Evolutionary conservation across 2,329 filamentous ascomycete species (phyloP).

Genomic region (Lizonia empirigonia): DNA sequence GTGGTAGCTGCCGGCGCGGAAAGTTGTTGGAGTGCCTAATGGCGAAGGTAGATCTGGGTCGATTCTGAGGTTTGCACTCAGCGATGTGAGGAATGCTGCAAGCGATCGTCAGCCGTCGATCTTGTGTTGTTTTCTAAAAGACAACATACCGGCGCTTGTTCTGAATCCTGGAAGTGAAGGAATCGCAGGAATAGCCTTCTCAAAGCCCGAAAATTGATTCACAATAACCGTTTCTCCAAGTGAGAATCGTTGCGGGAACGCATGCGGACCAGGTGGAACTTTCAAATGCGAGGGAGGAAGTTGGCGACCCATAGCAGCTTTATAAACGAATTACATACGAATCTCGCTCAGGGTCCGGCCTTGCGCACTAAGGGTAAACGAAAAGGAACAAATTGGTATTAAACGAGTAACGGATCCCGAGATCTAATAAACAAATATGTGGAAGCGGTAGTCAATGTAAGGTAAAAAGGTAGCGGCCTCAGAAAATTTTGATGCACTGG

Average conservation of each 20-base stretch:
- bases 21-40: constrained; percentile 67
- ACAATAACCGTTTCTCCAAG: constrained; percentile 38
- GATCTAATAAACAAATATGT: constrained; percentile 15
- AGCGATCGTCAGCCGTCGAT: constrained; percentile 19
- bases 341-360: constrained; percentile 26
- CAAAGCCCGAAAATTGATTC: constrained; percentile 42
- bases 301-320: constrained; percentile 40
- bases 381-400: constrained; percentile 9
- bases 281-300: constrained; percentile 44
- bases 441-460: constrained; percentile 8
- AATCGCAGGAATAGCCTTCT: constrained; percentile 47
- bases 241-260: constrained; percentile 38
- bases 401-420: constrained; percentile 9
- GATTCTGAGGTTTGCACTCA: constrained; percentile 79
- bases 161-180: constrained; percentile 45
- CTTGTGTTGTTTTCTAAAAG: constrained; percentile 12
- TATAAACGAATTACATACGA: constrained; percentile 32
- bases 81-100: constrained; percentile 80
- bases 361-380: constrained; percentile 12
- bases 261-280: constrained; percentile 38
- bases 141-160: constrained; percentile 47
- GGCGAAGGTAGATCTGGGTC: constrained; percentile 64
- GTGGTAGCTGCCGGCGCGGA: constrained; percentile 44
- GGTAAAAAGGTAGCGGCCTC: constrained; percentile 17
- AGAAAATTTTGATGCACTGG: constrained; percentile 25